Evolutionary conservation across 345 rosid genomes (phyloP).

Genomic region (Bruguiera gymnorhiza): DNA sequence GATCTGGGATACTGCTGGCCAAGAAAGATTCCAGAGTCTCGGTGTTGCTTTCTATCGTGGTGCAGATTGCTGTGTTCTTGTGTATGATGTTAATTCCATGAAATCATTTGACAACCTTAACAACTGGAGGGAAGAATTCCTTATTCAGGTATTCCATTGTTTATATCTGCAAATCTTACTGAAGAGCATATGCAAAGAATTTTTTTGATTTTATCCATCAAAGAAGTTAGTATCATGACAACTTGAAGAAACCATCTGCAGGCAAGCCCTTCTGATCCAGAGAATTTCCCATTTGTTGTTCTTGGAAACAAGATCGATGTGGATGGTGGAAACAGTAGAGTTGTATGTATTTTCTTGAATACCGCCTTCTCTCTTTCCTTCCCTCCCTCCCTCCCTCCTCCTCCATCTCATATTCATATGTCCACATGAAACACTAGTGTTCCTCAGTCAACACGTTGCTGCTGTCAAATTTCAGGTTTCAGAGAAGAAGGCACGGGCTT

Average conservation of each 20-base stretch:
- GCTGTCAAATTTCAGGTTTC: constrained; percentile 46
- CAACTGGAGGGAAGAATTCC: constrained; percentile 24
- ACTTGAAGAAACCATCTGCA: background rate
- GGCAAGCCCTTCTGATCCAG: constrained; percentile 24
- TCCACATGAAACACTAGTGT: background rate
- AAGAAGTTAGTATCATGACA: too few species aligned
- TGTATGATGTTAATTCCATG: constrained; percentile 22
- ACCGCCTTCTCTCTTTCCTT: background rate
- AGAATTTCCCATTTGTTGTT: constrained; percentile 24
- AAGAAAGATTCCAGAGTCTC: constrained; percentile 24
- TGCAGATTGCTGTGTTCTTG: constrained; percentile 23
- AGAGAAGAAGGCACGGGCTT: constrained; percentile 81
- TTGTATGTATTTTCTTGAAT: constrained; percentile 9
- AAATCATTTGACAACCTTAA: constrained; percentile 22
- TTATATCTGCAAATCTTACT: background rate
- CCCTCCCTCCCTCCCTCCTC: background rate
- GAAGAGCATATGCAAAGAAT: background rate
- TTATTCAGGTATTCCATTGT: constrained; percentile 13
- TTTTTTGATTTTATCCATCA: too few species aligned
- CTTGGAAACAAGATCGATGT: constrained; percentile 22
- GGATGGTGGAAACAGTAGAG: constrained; percentile 22
- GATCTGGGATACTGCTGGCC: constrained; percentile 25
- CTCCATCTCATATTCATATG: background rate
- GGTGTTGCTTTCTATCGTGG: constrained; percentile 23
- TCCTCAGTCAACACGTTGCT: background rate